Conservation (phyloP, 108 stramenopile species). For the Aureococcus anophagefferens region DNA sequence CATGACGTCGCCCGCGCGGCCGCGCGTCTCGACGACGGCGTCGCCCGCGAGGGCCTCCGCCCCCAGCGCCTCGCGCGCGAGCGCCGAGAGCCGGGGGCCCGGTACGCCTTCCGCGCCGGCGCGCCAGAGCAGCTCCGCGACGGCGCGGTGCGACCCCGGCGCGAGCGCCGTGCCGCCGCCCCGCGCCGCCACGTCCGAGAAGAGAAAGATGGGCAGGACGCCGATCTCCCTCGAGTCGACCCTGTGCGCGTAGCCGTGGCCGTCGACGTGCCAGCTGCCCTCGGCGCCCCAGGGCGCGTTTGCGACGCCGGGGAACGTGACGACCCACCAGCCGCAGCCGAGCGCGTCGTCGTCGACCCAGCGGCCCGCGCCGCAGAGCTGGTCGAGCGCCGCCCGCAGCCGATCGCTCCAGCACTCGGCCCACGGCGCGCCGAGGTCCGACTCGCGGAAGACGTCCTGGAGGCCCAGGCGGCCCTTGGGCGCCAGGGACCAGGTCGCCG, state of each 20-base stretch:
- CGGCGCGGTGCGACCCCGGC: conserved; percentile 22
- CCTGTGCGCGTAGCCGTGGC: conserved; percentile 17
- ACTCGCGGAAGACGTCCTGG: conserved; percentile 6
- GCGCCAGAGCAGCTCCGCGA: conserved; percentile 15
- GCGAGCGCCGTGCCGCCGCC: conserved; percentile 30
- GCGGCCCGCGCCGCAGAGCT: conserved; percentile 13
- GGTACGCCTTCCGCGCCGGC: background rate
- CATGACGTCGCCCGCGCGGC: conserved; percentile 20
- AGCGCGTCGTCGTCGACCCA: conserved; percentile 14
- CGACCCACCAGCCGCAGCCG: conserved; percentile 28
- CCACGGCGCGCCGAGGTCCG: conserved; percentile 14
- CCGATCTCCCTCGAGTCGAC: conserved; percentile 18
- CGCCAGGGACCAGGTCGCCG: background rate
- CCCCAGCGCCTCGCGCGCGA: too few relatives aligned
- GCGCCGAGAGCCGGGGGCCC: too few relatives aligned
- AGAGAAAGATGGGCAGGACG: conserved; percentile 22
- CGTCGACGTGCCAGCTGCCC: conserved; percentile 29
- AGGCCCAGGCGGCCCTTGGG: conserved; percentile 1
- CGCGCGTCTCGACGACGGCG: background rate
- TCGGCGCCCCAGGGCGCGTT: conserved; percentile 23
- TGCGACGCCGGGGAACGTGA: conserved; percentile 24
- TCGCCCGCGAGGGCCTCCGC: too few relatives aligned
- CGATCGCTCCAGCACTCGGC: conserved; percentile 1
- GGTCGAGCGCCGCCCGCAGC: conserved; percentile 15
- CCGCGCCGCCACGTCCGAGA: conserved; percentile 16